Evolutionary conservation across 805 yeast species (phyloP).

Genomic region (Priceomyces carsonii): DNA sequence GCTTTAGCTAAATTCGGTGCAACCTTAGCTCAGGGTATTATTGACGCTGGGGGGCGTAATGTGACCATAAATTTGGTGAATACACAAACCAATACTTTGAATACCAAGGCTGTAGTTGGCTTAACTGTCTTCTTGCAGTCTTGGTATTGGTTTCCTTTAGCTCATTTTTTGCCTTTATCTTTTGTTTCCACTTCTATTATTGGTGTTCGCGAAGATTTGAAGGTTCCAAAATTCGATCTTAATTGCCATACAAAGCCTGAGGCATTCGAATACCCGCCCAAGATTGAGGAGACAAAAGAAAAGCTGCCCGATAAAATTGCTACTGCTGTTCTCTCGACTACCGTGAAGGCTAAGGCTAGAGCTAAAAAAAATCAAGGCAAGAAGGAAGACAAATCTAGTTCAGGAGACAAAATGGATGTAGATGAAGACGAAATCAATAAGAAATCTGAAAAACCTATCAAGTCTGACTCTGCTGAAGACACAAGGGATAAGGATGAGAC

Average conservation of each 20-base stretch:
- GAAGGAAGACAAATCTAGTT: slow-evolving; percentile 52
- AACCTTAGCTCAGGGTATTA: slow-evolving; percentile 92
- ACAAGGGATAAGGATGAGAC: slow-evolving; percentile 24
- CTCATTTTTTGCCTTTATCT: slow-evolving; percentile 89
- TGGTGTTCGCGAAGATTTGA: slow-evolving; percentile 78
- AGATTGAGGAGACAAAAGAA: slow-evolving; percentile 72
- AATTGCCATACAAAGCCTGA: slow-evolving; percentile 81
- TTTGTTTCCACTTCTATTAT: slow-evolving; percentile 90
- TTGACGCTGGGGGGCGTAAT: slow-evolving; percentile 98
- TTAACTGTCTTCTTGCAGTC: slow-evolving; percentile 85
- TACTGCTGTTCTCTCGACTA: slow-evolving; percentile 92
- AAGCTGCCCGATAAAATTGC: slow-evolving; percentile 87
- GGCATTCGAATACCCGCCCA: slow-evolving; percentile 86
- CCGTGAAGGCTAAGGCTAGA: slow-evolving; percentile 91
- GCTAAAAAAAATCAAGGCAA: slow-evolving; percentile 65
- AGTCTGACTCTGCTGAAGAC: slow-evolving; percentile 37
- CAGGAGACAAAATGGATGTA: slow-evolving; percentile 42
- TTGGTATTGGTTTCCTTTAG: slow-evolving; percentile 98
- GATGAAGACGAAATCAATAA: slow-evolving; percentile 20
- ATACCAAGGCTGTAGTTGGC: slow-evolving; percentile 90
- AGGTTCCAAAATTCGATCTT: slow-evolving; percentile 80
- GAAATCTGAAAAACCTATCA: slow-evolving; percentile 12
- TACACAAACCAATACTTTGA: slow-evolving; percentile 83
- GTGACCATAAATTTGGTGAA: slow-evolving; percentile 93
- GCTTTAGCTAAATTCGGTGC: slow-evolving; percentile 98